phyloP scores from a whole-genome alignment of 345 rosid genomes.

The Durio zibethinus region DNA sequence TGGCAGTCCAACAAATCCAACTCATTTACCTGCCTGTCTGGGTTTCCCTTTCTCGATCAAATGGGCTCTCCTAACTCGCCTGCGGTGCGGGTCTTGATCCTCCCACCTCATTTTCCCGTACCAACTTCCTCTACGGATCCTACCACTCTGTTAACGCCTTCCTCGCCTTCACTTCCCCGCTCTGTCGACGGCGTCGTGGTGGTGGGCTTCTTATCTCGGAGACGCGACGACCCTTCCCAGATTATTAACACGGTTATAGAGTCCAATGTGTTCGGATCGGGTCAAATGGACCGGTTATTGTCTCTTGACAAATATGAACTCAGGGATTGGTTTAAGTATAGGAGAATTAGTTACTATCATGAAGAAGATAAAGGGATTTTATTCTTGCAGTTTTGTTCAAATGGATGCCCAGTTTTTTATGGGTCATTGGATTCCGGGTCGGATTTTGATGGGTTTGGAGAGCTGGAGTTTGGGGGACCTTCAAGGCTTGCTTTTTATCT shows the following conservation, averaged over 20 bases:
- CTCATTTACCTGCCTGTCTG: neutral
- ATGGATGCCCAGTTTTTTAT: slow-evolving; percentile 42
- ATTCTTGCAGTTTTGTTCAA: slow-evolving; percentile 62
- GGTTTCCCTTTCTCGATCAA: neutral
- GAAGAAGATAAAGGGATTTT: slow-evolving; percentile 63
- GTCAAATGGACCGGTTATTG: slow-evolving; percentile 36
- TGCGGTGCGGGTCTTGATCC: slow-evolving; percentile 71
- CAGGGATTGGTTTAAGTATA: slow-evolving; percentile 56
- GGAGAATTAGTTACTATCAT: slow-evolving; percentile 65
- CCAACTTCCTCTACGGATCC: slow-evolving; percentile 27
- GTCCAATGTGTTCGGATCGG: slow-evolving; percentile 66
- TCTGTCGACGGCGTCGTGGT: slow-evolving; percentile 53
- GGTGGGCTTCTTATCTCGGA: slow-evolving; percentile 63
- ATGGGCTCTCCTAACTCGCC: slow-evolving; percentile 53
- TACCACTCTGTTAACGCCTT: slow-evolving; percentile 14
- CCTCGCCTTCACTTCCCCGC: slow-evolving; percentile 30
- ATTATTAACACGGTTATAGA: slow-evolving; percentile 68
- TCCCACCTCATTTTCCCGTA: slow-evolving; percentile 37
- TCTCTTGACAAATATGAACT: slow-evolving; percentile 37
- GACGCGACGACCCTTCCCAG: slow-evolving; percentile 51
- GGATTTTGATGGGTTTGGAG: slow-evolving; percentile 50
- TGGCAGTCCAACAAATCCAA: slow-evolving; percentile 10
- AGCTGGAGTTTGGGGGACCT: slow-evolving; percentile 75
- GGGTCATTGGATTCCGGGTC: slow-evolving; percentile 26
- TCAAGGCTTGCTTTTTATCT: slow-evolving; percentile 84